These are phyloP conservation scores for Apiospora aurea DNA, from an alignment of 2,329 filamentous ascomycete species.

Conservation along the genomic window DNA sequence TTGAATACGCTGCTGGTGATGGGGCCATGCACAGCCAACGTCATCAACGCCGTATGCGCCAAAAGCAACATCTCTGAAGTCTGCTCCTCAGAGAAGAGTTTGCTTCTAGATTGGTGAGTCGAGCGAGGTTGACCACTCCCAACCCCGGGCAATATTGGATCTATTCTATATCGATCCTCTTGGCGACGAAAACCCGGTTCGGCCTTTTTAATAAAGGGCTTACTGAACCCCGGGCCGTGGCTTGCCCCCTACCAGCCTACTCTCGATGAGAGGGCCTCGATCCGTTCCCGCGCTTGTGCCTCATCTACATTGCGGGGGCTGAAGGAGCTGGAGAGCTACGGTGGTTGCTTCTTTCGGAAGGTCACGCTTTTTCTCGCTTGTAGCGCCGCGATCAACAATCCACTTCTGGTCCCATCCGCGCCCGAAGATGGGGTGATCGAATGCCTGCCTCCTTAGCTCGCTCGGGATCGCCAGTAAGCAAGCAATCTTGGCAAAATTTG, in stretches of 20 bases:
- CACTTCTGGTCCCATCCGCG: neutral
- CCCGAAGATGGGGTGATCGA: neutral
- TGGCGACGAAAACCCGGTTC: neutral
- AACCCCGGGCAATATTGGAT: neutral
- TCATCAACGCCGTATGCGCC: neutral
- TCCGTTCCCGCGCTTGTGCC: neutral
- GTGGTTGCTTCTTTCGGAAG: constrained; percentile 13
- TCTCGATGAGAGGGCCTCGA: neutral
- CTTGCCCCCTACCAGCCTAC: neutral
- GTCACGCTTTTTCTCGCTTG: neutral
- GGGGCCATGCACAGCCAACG: neutral
- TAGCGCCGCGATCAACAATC: neutral
- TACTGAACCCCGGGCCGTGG: constrained; percentile 2
- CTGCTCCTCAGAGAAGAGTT: neutral
- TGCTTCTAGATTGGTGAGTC: neutral
- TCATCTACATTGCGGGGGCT: constrained; percentile 12
- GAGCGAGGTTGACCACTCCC: neutral
- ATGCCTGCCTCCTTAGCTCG: neutral
- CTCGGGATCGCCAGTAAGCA: constrained; percentile 6
- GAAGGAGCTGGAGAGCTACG: neutral
- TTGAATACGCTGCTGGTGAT: neutral
- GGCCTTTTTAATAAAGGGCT: neutral
- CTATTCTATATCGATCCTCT: neutral
- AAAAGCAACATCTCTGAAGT: neutral
- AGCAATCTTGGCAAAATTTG: constrained; percentile 3